A percentile compares a stretch with the other conserved stretches of the same genome.
These are phyloP conservation scores for Tylopilus felleus DNA, from an alignment of 768 basidiomycete species.

Conservation along the genomic window DNA sequence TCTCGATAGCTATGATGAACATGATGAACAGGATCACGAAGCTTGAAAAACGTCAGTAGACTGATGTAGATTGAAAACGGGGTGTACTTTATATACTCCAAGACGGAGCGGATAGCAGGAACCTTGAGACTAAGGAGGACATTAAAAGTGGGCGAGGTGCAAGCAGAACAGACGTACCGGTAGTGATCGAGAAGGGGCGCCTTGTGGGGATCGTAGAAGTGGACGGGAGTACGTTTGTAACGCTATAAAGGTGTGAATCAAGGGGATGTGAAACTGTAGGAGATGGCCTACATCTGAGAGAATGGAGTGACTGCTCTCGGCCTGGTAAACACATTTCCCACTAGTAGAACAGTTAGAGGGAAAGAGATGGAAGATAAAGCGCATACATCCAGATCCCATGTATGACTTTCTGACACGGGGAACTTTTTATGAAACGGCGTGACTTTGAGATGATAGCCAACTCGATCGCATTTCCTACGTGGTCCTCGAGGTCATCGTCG, in stretches of 20 bases:
- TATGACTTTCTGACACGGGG: conserved; percentile 88
- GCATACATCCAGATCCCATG: conserved; percentile 75
- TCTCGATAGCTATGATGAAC: conserved; percentile 78
- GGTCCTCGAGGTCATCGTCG: conserved; percentile 70
- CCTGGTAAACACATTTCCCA: conserved; percentile 89
- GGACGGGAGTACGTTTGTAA: conserved; percentile 88
- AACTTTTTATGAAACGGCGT: conserved; percentile 85
- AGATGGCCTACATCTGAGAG: conserved; percentile 72
- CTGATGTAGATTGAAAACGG: background rate
- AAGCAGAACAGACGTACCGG: conserved; percentile 48
- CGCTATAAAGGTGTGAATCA: conserved; percentile 48
- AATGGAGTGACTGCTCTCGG: conserved; percentile 82
- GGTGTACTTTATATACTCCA: conserved; percentile 82
- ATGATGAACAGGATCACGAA: conserved; percentile 79
- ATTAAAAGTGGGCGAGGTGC: background rate
- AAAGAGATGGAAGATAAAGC: background rate
- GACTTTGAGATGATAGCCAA: conserved; percentile 86
- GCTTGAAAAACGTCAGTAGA: conserved; percentile 28
- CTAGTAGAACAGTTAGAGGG: conserved; percentile 37
- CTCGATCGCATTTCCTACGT: conserved; percentile 90
- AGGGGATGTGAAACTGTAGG: background rate
- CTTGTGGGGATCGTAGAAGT: conserved; percentile 92
- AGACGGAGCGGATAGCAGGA: conserved; percentile 82
- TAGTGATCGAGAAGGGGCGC: conserved; percentile 96
- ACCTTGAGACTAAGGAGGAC: conserved; percentile 70